Evolutionary conservation across 139 green algal species (phyloP), one percentile per base, ranked within the genome.

Genomic region (Mesotaenium endlicherianum): DNA sequence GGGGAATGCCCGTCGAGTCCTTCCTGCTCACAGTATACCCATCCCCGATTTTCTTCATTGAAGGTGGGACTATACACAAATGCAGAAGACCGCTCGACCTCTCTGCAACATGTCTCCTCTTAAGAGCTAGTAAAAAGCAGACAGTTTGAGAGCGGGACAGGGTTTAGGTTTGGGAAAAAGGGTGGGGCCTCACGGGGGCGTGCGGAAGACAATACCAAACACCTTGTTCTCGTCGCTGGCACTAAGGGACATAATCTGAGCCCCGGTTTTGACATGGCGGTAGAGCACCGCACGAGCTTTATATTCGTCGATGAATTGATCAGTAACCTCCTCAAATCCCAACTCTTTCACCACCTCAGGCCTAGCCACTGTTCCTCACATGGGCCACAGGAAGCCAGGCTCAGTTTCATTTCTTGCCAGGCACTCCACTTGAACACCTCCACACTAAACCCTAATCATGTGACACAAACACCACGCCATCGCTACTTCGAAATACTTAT

Each of bases 201-300:
- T 99, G 42, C 96, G 91, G 80, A 99, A 94, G 40, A 97, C 94
- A 0, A 94, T 94, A 8, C 95, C 96, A 89, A 99, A 99, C 20
- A 94, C 97, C 91, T 99, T 99, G 94, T 99, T 99, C 89, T 99
- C 96, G 83, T 99, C 96, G 20, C 70, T 70, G 91, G 95, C 97
- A n/a, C 93, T 47, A 26, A 98, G 85, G 8, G 91, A 96, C 91
- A 99, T 98, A 41, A 98, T 75, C 93, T 99, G 90, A 8, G 96
- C 95, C 40, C 96, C 95, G 91, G 94, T 87, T 81, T 87, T 86
- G 8, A 36, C 3, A 88, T 98, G 95, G 38, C 89, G 89, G 90
- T 97, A 98, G 75, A 92, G 74, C 39, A 88, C 70, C 26, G 55
- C 82, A n/a, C 80, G 36, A 42, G 67, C 76, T 26, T 80, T 79